Conservation (phyloP, 1,284 basidiomycete genomes). For the Puccinia novopanici region DNA sequence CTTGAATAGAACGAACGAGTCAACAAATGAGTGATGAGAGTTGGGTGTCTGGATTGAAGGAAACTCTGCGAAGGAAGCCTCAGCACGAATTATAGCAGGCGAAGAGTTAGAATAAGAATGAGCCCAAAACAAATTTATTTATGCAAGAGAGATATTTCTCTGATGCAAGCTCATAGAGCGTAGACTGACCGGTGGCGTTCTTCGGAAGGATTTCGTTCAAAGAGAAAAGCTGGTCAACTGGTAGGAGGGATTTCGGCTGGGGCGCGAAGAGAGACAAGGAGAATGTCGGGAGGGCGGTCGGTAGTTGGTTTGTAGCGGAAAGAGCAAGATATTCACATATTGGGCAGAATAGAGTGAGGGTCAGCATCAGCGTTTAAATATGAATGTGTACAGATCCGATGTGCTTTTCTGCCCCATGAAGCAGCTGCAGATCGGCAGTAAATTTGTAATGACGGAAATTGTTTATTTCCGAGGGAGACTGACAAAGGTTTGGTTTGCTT, state of each 20-base stretch:
- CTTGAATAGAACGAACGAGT: not conserved
- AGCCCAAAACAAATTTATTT: not conserved
- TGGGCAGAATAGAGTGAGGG: not conserved
- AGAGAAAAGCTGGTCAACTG: not conserved
- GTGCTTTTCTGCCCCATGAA: not conserved
- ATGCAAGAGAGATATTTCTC: not conserved
- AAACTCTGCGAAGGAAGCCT: not conserved
- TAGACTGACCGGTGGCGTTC: not conserved
- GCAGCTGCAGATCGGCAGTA: not conserved
- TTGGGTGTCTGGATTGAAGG: not conserved
- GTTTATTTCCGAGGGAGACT: not conserved
- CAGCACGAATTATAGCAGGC: not conserved
- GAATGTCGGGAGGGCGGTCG: not conserved
- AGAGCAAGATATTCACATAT: not conserved
- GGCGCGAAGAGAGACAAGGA: not conserved
- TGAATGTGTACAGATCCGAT: not conserved
- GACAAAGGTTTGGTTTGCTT: not conserved
- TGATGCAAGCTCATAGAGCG: not conserved
- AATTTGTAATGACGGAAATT: not conserved
- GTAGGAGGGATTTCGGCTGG: not conserved
- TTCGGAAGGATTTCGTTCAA: not conserved
- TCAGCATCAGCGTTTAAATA: not conserved
- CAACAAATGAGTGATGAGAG: conserved; percentile 14
- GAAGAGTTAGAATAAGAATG: not conserved
- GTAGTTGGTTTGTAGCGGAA: too few species aligned